These are phyloP conservation scores for Rhodotorula mucilaginosa DNA, from an alignment of 1,284 basidiomycete genomes.

Conservation along the genomic window DNA sequence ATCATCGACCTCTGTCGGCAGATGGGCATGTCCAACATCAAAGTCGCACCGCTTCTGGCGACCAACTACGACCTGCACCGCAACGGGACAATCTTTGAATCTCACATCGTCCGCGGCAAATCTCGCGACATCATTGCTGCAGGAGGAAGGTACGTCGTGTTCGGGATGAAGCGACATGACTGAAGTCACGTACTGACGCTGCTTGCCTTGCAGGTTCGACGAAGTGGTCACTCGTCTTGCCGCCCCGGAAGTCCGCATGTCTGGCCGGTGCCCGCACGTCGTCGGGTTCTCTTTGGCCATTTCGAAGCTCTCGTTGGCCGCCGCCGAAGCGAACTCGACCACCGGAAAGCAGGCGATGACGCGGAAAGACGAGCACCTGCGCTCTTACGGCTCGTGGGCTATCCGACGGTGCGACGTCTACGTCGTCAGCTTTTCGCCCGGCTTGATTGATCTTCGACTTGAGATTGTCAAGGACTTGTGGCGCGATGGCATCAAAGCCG, in stretches of 20 bases:
- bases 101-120: conserved; percentile 51
- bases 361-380: conserved; percentile 47
- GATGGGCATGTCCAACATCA: conserved; percentile 53
- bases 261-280: conserved; percentile 49
- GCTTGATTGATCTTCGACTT: conserved; percentile 53
- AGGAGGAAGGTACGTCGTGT: conserved; percentile 52
- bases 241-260: conserved; percentile 45
- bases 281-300: conserved; percentile 57
- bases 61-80: conserved; percentile 53
- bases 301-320: conserved; percentile 54
- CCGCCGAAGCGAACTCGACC: conserved; percentile 51
- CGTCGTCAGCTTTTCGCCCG: conserved; percentile 53
- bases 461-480: conserved; percentile 57
- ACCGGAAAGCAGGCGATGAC: conserved; percentile 48
- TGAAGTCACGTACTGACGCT: neutral
- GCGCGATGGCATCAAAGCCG: conserved; percentile 56
- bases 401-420: conserved; percentile 58
- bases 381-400: conserved; percentile 53
- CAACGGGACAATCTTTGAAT: conserved; percentile 57
- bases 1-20: conserved; percentile 51
- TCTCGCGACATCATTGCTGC: conserved; percentile 54
- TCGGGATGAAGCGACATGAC: too few relatives aligned
- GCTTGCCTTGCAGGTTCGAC: conserved; percentile 51
- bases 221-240: conserved; percentile 55
- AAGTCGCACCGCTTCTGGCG: conserved; percentile 53